Conservation (phyloP, 495 filamentous ascomycete genomes). For the Lasiosphaeria ovina region DNA sequence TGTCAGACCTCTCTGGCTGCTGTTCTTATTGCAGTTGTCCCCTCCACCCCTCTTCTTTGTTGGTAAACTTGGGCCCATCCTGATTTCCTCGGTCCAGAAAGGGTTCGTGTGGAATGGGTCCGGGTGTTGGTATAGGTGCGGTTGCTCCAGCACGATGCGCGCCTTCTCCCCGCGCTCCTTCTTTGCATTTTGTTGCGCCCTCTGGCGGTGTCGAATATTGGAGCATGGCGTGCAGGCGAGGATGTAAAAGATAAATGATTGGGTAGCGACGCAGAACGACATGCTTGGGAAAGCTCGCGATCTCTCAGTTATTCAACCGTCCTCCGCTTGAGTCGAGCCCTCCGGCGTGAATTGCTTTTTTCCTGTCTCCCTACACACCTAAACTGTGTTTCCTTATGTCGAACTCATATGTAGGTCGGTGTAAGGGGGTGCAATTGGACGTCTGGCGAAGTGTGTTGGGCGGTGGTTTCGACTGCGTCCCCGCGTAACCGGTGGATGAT, state of each 20-base stretch:
- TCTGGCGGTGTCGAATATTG: constrained; percentile 58
- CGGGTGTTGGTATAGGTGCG: constrained; percentile 72
- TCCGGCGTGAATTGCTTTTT: not conserved
- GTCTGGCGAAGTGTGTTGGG: not conserved
- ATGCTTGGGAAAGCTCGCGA: constrained; percentile 34
- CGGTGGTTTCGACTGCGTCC: not conserved
- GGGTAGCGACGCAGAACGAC: constrained; percentile 55
- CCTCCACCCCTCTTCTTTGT: constrained; percentile 53
- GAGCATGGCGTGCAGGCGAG: constrained; percentile 79
- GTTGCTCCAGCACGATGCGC: constrained; percentile 61
- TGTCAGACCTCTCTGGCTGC: constrained; percentile 49
- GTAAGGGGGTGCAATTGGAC: not conserved
- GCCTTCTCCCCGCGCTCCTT: constrained; percentile 58
- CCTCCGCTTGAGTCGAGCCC: not conserved
- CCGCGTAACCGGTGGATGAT: not conserved
- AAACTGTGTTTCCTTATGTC: not conserved
- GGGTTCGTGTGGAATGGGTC: constrained; percentile 79
- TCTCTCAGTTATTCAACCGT: not conserved
- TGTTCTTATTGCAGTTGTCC: constrained; percentile 42
- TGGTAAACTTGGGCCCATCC: constrained; percentile 70
- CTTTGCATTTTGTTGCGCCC: constrained; percentile 64
- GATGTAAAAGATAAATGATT: constrained; percentile 86
- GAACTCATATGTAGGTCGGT: not conserved
- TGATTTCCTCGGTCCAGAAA: constrained; percentile 83
- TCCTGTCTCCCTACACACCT: not conserved